Base-by-base conservation (phyloP, 2,329 filamentous ascomycete species). In the Sclerotinia nivalis region DNA sequence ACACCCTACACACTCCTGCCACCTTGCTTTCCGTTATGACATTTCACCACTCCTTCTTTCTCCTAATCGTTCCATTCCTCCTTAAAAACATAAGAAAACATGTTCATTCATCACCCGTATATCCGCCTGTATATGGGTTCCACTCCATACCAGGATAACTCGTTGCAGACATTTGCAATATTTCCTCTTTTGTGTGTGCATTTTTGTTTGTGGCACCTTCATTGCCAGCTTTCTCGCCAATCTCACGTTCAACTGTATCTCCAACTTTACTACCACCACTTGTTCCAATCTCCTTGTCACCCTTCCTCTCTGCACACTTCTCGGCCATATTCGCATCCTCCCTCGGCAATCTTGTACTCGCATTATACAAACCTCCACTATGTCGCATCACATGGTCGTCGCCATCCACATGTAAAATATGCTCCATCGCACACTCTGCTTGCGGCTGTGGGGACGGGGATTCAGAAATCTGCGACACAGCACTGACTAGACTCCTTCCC, bases 61-160 rank as follows among this genome's bases (percentile, higher is more conserved):
- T 25, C 9, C 13, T 22, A 5, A 15, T 13, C 13, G 12, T 10
- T 9, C 25, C 20, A 6, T 9, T 20, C 34, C 34, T 12, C 40
- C 13, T 0, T 13, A 37, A n/a, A 37, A 5, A 6, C n/a, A 4
- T 25, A 2, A 3, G 4, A 12, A 50, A 50, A 12, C 25, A 25
- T 37, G 9, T 28, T 47, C 28, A 49, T n/a, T 40, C 22, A 34
- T 49, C 40, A 5, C 10, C 28, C 40, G 6, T 2, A 18, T 25
- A 62, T n/a, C 31, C 25, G 2, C 31, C n/a, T 22, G 22, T 47
- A 40, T 67, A 70, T 28, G 69, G 69, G 47, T 70, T 68, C 69
- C 89, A 92, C 78, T 91, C 89, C 80, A 91, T 88, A 0, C 89
- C 89, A 0, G 89, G 89, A 78, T 91, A 92, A 76, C 86, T 88